Evolutionary conservation across 140 eudicot species (phyloP), one percentile per base, ranked within the genome.

Genomic region (Ambrosia hybrid): DNA sequence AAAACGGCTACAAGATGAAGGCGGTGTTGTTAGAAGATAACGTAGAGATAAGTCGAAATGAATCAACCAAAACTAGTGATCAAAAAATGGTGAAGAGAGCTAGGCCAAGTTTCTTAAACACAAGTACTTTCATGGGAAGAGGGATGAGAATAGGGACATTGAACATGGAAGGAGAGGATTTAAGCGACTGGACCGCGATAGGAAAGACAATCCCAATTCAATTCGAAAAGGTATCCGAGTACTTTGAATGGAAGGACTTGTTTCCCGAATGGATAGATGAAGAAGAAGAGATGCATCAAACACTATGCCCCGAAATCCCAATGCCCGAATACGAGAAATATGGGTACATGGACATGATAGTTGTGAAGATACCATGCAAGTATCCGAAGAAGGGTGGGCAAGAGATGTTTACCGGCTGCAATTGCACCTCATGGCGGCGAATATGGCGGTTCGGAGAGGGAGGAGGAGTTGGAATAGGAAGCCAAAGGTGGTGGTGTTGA

Each of bases 181-280:
- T 83, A 21, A 87, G 82, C 37, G 95, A 90, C 46, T 94, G 98
- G 98, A 72, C 79, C 6, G 65, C 8, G 9, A 56, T 82, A 6
- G 96, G 95, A 7, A 77, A 84, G 67, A 69, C 73, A 0, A 76
- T 81, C 5, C 89, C 80, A 0, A 59, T 90, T n/a, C 6, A 34
- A 0, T 90, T 84, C 43, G 81, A 88, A 4, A 73, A 67, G 57
- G 97, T 94, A 0, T 87, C 99, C 0, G 80, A 86, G 39, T 38
- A 61, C 0, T 81, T 94, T 30, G 87, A 88, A 61, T 94, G 99
- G 99, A 79, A 88, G 26, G 84, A 84, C 74, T 70, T 90, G 66
- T 94, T 88, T 59, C 99, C 97, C 0, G 96, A 86, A 75, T 86
- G 92, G 97, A 94, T 94, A 9, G 97, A 94, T 39, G 99, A 94